phyloP scores from a whole-genome alignment of 1,284 basidiomycete species.

The Ganoderma lingzhi region DNA sequence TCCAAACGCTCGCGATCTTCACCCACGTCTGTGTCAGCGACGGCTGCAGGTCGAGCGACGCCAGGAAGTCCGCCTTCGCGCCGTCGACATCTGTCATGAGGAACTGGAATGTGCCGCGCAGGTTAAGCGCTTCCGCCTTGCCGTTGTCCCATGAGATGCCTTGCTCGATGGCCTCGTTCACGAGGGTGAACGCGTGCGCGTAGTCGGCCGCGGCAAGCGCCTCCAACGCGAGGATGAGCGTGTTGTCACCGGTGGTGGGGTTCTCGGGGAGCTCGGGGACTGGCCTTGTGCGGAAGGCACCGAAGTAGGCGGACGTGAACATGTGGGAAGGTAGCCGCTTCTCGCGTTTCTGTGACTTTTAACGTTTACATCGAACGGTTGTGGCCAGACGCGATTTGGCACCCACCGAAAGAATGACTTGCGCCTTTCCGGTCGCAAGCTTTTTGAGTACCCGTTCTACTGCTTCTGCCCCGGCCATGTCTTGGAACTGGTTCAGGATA shows the following conservation, averaged over 20 bases:
- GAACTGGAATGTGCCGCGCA: slow-evolving; percentile 98
- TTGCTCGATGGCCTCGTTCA: slow-evolving; percentile 90
- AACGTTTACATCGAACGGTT: too few species aligned
- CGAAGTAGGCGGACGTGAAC: slow-evolving; percentile 96
- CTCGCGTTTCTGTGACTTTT: slow-evolving; percentile 68
- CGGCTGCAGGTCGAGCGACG: slow-evolving; percentile 79
- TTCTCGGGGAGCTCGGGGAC: slow-evolving; percentile 81
- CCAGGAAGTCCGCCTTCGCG: slow-evolving; percentile 89
- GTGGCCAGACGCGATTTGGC: background rate
- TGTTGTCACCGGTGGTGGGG: slow-evolving; percentile 84
- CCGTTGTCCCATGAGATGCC: slow-evolving; percentile 82
- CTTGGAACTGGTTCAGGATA: slow-evolving; percentile 94
- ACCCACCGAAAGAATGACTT: slow-evolving; percentile 71
- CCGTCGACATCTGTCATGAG: slow-evolving; percentile 85
- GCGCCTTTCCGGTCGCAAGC: slow-evolving; percentile 77
- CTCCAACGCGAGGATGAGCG: slow-evolving; percentile 82
- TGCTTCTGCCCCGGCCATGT: slow-evolving; percentile 79
- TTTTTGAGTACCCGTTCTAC: slow-evolving; percentile 95
- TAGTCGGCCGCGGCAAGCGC: slow-evolving; percentile 93
- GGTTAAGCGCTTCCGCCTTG: slow-evolving; percentile 90
- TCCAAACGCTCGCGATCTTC: slow-evolving; percentile 97
- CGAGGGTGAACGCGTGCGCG: slow-evolving; percentile 80
- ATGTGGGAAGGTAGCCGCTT: slow-evolving; percentile 90
- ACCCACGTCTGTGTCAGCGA: slow-evolving; percentile 91
- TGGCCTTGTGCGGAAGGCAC: slow-evolving; percentile 90